These are phyloP conservation scores for Monosporozyma aerobia DNA, from an alignment of 805 yeast genomes.

Conservation along the genomic window DNA sequence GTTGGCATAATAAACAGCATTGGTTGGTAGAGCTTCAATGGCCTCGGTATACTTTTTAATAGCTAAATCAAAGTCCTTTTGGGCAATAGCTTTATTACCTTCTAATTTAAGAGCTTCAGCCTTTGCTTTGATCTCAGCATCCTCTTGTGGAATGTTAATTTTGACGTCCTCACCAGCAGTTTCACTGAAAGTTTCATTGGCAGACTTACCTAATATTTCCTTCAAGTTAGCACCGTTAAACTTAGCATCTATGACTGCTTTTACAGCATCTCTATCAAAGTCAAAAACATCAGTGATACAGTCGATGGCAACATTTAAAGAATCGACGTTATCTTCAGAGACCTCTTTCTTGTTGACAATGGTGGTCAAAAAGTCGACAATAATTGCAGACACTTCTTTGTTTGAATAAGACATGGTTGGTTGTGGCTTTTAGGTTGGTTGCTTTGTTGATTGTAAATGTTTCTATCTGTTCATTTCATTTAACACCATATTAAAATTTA, in stretches of 20 bases:
- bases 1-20: conserved; percentile 82
- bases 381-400: conserved; percentile 61
- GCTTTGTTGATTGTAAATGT: neutral
- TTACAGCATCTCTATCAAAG: conserved; percentile 41
- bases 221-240: conserved; percentile 41
- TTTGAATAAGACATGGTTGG: conserved; percentile 39
- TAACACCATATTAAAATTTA: neutral
- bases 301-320: conserved; percentile 88
- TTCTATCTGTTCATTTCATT: neutral
- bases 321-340: conserved; percentile 72
- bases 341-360: conserved; percentile 54
- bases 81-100: conserved; percentile 87
- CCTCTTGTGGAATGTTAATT: conserved; percentile 34
- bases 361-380: conserved; percentile 59
- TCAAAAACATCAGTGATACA: conserved; percentile 83
- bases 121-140: conserved; percentile 48
- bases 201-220: conserved; percentile 33
- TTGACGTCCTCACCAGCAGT: conserved; percentile 33
- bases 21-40: conserved; percentile 54
- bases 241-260: conserved; percentile 19
- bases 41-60: conserved; percentile 75
- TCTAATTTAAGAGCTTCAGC: conserved; percentile 82
- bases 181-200: conserved; percentile 11
- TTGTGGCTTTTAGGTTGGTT: neutral
- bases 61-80: conserved; percentile 60